Percentiles rank a stretch among this genome's conserved stretches.
phyloP scores from a whole-genome alignment of 495 filamentous ascomycete genomes.

The Trichoderma virens region DNA sequence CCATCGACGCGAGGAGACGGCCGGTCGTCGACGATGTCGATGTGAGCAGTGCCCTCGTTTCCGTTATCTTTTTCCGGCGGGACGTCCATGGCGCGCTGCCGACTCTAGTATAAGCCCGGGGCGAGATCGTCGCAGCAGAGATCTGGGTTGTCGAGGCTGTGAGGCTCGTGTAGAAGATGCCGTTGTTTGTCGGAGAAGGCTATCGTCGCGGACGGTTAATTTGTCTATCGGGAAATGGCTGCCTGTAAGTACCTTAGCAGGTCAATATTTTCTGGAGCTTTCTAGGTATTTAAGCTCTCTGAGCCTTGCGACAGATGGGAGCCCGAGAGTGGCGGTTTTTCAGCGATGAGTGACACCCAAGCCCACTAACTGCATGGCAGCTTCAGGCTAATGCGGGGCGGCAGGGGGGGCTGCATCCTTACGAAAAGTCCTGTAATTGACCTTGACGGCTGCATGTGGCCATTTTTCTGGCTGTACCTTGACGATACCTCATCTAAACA shows the following conservation, averaged over 20 bases:
- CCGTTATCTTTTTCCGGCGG: slow-evolving; percentile 26
- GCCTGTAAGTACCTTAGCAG: no score
- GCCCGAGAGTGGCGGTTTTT: neutral
- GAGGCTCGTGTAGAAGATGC: neutral
- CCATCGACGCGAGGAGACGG: slow-evolving; percentile 32
- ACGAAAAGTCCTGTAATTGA: no score
- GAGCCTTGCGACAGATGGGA: neutral
- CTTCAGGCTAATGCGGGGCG: neutral
- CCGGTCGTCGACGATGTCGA: slow-evolving; percentile 34
- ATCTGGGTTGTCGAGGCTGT: neutral
- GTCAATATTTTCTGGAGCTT: no score
- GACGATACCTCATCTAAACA: no score
- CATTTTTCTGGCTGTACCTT: neutral
- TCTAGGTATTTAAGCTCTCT: neutral
- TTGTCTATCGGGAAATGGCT: no score
- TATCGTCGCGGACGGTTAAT: no score
- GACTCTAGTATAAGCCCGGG: neutral
- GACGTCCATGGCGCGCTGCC: slow-evolving; percentile 24
- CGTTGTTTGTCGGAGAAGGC: neutral
- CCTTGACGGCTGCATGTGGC: no score
- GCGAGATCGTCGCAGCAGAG: neutral
- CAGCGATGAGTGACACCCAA: neutral
- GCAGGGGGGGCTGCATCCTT: neutral
- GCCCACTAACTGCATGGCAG: neutral
- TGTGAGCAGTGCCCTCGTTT: slow-evolving; percentile 27